A percentile compares a stretch with the other conserved stretches of the same genome.
These are phyloP conservation scores for Cercospora zeae-maydis DNA, from an alignment of 2,329 filamentous ascomycete genomes.

Conservation along the genomic window DNA sequence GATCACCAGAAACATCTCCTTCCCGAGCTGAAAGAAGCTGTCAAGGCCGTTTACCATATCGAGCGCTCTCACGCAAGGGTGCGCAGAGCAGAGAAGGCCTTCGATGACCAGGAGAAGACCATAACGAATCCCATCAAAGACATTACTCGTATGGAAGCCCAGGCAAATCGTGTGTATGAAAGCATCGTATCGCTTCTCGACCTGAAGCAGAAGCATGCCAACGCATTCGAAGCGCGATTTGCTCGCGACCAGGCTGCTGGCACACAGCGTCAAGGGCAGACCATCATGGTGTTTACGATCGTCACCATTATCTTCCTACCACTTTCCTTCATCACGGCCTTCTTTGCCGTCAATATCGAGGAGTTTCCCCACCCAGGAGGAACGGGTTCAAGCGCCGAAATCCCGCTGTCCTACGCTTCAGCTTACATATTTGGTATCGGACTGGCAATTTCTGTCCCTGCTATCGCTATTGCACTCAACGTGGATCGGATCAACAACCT, in stretches of 20 bases:
- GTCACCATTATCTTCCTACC: conserved; percentile 58
- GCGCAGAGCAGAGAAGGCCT: conserved; percentile 48
- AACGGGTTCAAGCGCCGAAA: conserved; percentile 21
- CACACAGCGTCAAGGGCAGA: conserved; percentile 56
- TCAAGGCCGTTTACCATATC: conserved; percentile 40
- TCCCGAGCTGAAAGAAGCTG: conserved; percentile 45
- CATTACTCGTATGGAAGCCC: conserved; percentile 61
- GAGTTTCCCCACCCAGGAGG: conserved; percentile 43
- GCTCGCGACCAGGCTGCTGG: conserved; percentile 59
- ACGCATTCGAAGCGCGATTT: conserved; percentile 63
- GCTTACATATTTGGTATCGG: conserved; percentile 57
- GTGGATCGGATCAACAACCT: conserved; percentile 20
- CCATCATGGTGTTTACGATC: conserved; percentile 58
- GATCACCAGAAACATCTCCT: conserved; percentile 50
- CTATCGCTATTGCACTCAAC: conserved; percentile 22
- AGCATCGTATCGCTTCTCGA: conserved; percentile 62
- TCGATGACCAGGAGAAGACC: conserved; percentile 55
- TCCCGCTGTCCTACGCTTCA: conserved; percentile 46
- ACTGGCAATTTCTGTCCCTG: conserved; percentile 50
- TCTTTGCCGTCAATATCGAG: conserved; percentile 54
- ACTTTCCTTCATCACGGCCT: conserved; percentile 53
- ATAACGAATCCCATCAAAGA: conserved; percentile 50
- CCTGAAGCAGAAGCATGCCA: conserved; percentile 66
- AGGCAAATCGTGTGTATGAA: conserved; percentile 58
- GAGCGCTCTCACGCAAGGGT: conserved; percentile 37